Percentiles rank a stretch among this genome's conserved stretches.
Conservation (phyloP, 352 stramenopile species). For the Globisporangium paddicum region DNA sequence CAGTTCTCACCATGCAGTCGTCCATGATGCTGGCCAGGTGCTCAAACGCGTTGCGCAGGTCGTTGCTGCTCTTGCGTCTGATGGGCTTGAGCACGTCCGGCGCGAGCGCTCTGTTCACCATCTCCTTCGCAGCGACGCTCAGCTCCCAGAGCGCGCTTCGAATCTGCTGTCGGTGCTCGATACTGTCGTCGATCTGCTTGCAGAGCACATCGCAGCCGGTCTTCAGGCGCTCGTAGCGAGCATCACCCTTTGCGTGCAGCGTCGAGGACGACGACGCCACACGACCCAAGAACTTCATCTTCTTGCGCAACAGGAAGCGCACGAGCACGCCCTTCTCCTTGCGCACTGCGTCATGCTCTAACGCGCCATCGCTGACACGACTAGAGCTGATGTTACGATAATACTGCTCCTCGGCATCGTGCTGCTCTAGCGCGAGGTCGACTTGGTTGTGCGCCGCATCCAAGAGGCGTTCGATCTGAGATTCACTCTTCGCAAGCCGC, state of each 20-base stretch:
- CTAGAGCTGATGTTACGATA: background rate
- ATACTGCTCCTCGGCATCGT: background rate
- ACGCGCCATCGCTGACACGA: background rate
- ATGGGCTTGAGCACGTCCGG: background rate
- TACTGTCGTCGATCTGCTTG: slow-evolving; percentile 26
- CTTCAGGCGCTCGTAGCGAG: slow-evolving; percentile 34
- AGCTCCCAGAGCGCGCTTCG: slow-evolving; percentile 20
- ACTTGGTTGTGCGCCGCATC: slow-evolving; percentile 14
- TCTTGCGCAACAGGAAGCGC: slow-evolving; percentile 17
- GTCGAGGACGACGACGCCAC: slow-evolving; percentile 1
- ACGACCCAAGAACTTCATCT: slow-evolving; percentile 13
- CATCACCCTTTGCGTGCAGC: slow-evolving; percentile 13
- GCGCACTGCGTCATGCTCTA: background rate
- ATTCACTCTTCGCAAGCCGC: slow-evolving; percentile 6
- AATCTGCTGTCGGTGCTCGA: slow-evolving; percentile 21
- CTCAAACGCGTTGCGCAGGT: slow-evolving; percentile 1
- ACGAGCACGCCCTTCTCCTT: slow-evolving; percentile 10
- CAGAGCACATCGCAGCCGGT: slow-evolving; percentile 17
- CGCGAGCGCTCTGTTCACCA: background rate
- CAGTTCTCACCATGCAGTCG: slow-evolving; percentile 11
- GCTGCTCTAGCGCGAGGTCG: slow-evolving; percentile 16
- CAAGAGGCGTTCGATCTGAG: slow-evolving; percentile 2
- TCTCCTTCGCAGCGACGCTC: slow-evolving; percentile 4
- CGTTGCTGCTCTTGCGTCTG: slow-evolving; percentile 2
- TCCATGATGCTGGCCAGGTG: slow-evolving; percentile 3